Base-by-base conservation (phyloP, 148 eudicot species). In the Silene conica region DNA sequence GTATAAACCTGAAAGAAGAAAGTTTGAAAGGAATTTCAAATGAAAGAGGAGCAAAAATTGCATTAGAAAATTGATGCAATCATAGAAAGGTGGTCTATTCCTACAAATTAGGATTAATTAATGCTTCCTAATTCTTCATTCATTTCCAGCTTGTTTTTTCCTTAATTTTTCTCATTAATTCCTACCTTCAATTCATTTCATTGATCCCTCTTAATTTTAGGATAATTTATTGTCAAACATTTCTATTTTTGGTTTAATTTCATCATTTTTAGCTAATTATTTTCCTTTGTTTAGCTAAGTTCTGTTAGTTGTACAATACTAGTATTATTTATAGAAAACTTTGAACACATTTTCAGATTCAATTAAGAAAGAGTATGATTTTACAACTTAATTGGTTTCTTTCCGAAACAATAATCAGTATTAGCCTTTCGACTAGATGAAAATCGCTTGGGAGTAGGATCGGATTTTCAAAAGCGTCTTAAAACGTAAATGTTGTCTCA, bases 41-140 rank as follows among this genome's bases (percentile, higher is more conserved):
- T 6, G 76, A 71, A 46, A 45, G 76, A 67, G 81, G 74, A 61
- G 81, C 79, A 75, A 71, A 75, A 74, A 15, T 66, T 74, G 74
- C 16, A 70, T 34, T 45, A 6, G 75, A 74, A 45, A 14, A 54
- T 38, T 38, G 75, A 74, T n/a, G 66, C 65, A 70, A 78, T 65
- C 73, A 71, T 38, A 74, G 73, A 78, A 59, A 74, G 79, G 79
- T 34, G 69, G 67, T 73, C 61, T 28, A 43, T 48, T 80, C 88
- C 88, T 78, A 82, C 75, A 76, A 83, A 73, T 23, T 48, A 45
- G 83, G 76, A 6, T 66, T 6, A 38, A 6, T 66, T 6, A 38
- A 38, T 48, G 23, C 45, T 56, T 67, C 16, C 38, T 78, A 74
- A 79, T 77, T 48, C 23, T 59, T 74, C 71, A 38, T 69, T 34